phyloP scores from a whole-genome alignment of 768 basidiomycete species.

The Tricholoma terreum region DNA sequence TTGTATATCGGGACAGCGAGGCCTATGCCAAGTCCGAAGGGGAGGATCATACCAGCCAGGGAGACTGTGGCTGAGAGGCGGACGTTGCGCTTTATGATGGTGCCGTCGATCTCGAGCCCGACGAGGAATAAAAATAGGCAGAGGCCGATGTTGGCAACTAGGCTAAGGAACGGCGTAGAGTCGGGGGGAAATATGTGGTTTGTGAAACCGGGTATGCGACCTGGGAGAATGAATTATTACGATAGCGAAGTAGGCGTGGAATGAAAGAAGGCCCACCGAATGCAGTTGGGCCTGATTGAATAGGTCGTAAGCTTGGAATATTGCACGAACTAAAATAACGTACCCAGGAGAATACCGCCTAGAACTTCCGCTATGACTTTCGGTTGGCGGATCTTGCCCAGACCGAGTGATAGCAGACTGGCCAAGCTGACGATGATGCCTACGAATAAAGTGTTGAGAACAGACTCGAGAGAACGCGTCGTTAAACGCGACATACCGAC shows the following conservation, averaged over 20 bases:
- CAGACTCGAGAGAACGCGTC: not conserved
- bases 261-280: slow-evolving; percentile 30
- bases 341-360: slow-evolving; percentile 85
- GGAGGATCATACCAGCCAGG: slow-evolving; percentile 79
- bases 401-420: slow-evolving; percentile 66
- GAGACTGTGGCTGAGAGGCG: slow-evolving; percentile 68
- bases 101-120: slow-evolving; percentile 85
- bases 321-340: slow-evolving; percentile 7
- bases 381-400: slow-evolving; percentile 77
- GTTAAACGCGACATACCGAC: slow-evolving; percentile 47
- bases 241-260: not conserved
- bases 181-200: slow-evolving; percentile 74
- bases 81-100: slow-evolving; percentile 75
- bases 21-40: slow-evolving; percentile 82
- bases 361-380: slow-evolving; percentile 79
- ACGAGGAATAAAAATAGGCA: slow-evolving; percentile 90
- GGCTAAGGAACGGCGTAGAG: slow-evolving; percentile 74
- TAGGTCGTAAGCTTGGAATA: slow-evolving; percentile 6
- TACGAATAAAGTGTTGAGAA: slow-evolving; percentile 20
- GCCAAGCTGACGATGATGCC: slow-evolving; percentile 81
- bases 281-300: slow-evolving; percentile 44
- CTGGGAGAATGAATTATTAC: slow-evolving; percentile 22
- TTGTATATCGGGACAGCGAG: slow-evolving; percentile 64
- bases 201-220: slow-evolving; percentile 88
- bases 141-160: slow-evolving; percentile 87